Evolutionary conservation across 2,329 filamentous ascomycete species (phyloP), one percentile per base, ranked within the genome.

Genomic region (Penicillium sp.): DNA sequence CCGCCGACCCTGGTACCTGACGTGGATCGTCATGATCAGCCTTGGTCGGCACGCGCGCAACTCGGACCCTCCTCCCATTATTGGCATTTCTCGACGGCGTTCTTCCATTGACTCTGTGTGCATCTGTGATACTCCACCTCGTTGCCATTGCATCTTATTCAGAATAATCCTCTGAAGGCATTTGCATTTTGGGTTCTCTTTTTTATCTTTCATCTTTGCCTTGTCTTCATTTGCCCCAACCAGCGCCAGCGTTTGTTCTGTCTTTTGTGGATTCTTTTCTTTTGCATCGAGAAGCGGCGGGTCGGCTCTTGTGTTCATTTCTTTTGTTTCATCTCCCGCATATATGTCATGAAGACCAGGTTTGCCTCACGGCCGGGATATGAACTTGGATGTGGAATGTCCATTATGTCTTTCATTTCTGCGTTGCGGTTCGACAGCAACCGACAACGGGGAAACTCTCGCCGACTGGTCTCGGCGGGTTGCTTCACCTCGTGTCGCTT

Each of bases 11-110:
- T 37, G 33, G 36, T 25, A 4, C 26, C 39, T 30, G 39, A 53
- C 47, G 51, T 56, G 8, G 51, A 56, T 45, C 51, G 53, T 56
- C 43, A n/a, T n/a, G n/a, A n/a, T n/a, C n/a, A n/a, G n/a, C n/a
- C n/a, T n/a, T n/a, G n/a, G 21, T 23, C 33, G 15, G 18, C 20
- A 26, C n/a, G n/a, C n/a, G n/a, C n/a, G n/a, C n/a, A n/a, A n/a
- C n/a, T n/a, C n/a, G n/a, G n/a, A n/a, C n/a, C n/a, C 63, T 61
- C 54, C 59, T 27, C 64, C 68, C 70, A 67, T 69, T 62, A 57
- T 62, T 63, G 65, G 72, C 72, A 76, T 76, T n/a, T 67, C 62
- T 62, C 71, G 74, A 76, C 70, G 74, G 75, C 73, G 75, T 77
- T 69, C 54, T 63, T 59, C 61, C 69, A 60, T 67, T 64, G 64